Conservation (phyloP, 257 asterid genomes). For the Coffea canephora region DNA sequence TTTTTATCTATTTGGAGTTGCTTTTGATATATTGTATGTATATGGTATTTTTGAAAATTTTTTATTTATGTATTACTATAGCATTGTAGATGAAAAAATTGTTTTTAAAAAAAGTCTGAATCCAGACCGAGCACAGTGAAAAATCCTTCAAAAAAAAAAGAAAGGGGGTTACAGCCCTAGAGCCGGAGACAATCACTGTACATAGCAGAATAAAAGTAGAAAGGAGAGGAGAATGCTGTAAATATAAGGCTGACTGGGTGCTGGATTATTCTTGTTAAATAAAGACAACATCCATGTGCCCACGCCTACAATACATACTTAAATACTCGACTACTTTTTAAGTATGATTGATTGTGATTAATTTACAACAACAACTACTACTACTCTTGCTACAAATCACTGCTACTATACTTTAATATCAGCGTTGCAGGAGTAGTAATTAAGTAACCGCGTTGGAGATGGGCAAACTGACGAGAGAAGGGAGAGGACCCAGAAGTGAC, state of each 20-base stretch:
- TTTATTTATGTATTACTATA: no score
- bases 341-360: no score
- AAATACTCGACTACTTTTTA: no score
- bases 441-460: not conserved
- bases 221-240: constrained; percentile 17
- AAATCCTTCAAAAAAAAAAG: no score
- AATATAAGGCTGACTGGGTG: constrained; percentile 29
- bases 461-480: not conserved
- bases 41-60: no score
- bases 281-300: constrained; percentile 41
- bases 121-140: no score
- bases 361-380: no score
- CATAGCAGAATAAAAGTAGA: constrained; percentile 11
- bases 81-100: no score
- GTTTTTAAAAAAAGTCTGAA: no score
- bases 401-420: not conserved
- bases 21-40: no score
- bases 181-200: constrained; percentile 30
- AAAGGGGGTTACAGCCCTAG: not conserved
- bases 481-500: no score
- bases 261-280: not conserved
- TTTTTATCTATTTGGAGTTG: no score
- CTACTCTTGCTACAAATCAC: not conserved
- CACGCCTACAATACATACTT: constrained; percentile 20
- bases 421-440: not conserved